phyloP scores from a whole-genome alignment of 2,329 filamentous ascomycete genomes.

The Nannizzia gypsea region DNA sequence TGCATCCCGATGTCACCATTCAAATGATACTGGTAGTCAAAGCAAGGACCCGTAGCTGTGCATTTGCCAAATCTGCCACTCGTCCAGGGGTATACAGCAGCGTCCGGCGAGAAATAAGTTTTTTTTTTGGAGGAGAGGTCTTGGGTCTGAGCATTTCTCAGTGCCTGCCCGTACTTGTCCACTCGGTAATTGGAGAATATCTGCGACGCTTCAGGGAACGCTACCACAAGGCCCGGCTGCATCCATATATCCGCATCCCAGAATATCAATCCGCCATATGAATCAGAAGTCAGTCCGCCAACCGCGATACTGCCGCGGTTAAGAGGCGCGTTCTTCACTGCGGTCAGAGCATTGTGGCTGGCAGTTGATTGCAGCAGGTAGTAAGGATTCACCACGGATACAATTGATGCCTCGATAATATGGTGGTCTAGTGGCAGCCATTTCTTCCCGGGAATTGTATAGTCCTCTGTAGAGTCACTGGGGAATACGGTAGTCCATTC shows the following conservation, averaged over 20 bases:
- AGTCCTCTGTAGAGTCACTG: constrained; percentile 51
- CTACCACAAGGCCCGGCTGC: constrained; percentile 53
- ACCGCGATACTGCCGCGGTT: constrained; percentile 55
- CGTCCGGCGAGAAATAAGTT: constrained; percentile 45
- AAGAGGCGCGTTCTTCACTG: constrained; percentile 40
- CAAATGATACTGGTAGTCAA: constrained; percentile 61
- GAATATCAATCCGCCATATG: constrained; percentile 54
- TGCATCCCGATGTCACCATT: constrained; percentile 58
- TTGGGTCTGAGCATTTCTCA: constrained; percentile 45
- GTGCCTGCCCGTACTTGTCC: constrained; percentile 47
- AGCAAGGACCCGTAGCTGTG: constrained; percentile 52
- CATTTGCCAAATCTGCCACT: constrained; percentile 57
- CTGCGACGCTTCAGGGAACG: constrained; percentile 50
- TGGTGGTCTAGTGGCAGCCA: constrained; percentile 45
- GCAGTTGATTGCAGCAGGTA: constrained; percentile 41
- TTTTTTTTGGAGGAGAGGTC: constrained; percentile 49
- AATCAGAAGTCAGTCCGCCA: constrained; percentile 55
- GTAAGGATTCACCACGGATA: constrained; percentile 37
- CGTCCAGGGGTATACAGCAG: constrained; percentile 58
- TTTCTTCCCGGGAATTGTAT: constrained; percentile 45
- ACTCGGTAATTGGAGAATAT: constrained; percentile 55
- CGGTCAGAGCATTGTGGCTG: constrained; percentile 42
- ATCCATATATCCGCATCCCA: constrained; percentile 59
- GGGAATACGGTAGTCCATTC: constrained; percentile 55
- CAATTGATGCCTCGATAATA: constrained; percentile 43